Evolutionary conservation across 208 protist genomes (phyloP).

Genomic region (Crithidia fasciculata): DNA sequence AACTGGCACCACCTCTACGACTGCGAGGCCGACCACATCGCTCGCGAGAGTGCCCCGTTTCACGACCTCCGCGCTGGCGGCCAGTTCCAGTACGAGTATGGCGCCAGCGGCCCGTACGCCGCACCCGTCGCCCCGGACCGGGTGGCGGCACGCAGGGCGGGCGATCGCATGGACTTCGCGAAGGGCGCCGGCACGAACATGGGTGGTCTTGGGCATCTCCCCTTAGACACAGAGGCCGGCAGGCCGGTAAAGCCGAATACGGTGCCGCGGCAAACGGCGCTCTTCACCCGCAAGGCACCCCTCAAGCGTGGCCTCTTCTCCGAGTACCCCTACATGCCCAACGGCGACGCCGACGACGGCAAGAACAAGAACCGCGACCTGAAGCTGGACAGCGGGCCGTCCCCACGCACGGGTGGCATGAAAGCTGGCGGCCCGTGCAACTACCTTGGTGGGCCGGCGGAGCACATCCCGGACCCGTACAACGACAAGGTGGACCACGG

Average conservation of each 20-base stretch:
- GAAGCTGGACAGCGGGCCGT: constrained; percentile 24
- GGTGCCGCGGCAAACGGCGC: constrained; percentile 43
- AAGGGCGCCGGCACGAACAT: constrained; percentile 63
- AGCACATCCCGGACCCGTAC: constrained; percentile 88
- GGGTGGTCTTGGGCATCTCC: constrained; percentile 58
- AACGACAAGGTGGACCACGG: constrained; percentile 72
- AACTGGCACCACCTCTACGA: constrained; percentile 93
- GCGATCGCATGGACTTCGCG: constrained; percentile 88
- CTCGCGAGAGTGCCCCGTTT: constrained; percentile 87
- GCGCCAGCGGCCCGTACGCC: constrained; percentile 61
- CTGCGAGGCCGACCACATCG: constrained; percentile 87
- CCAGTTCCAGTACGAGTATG: constrained; percentile 92
- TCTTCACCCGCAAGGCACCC: constrained; percentile 81
- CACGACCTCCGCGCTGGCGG: constrained; percentile 89
- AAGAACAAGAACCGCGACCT: constrained; percentile 15
- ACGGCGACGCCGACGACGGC: constrained; percentile 40
- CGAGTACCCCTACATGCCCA: constrained; percentile 81
- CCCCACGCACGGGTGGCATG: constrained; percentile 53
- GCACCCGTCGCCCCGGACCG: constrained; percentile 54
- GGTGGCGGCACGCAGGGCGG: constrained; percentile 60
- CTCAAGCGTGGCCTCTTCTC: constrained; percentile 83
- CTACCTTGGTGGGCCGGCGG: constrained; percentile 71
- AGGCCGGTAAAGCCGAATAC: constrained; percentile 44
- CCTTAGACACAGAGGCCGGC: constrained; percentile 75
- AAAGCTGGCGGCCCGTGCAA: constrained; percentile 69